These are phyloP conservation scores for Thielaviopsis populi DNA, from an alignment of 2,329 filamentous ascomycete genomes.

Conservation along the genomic window DNA sequence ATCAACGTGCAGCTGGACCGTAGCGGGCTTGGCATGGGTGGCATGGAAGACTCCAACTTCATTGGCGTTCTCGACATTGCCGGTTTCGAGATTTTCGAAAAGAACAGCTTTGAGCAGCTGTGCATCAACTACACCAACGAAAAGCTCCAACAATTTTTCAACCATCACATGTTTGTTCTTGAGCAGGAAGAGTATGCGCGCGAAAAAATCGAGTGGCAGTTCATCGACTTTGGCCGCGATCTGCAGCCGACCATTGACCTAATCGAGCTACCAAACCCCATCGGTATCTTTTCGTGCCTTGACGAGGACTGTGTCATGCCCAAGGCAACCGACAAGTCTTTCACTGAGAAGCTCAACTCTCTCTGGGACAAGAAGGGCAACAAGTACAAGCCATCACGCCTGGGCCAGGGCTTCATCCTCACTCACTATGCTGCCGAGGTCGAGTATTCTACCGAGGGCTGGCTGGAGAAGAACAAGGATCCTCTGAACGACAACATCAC, in stretches of 20 bases:
- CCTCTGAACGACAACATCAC: conserved; percentile 96
- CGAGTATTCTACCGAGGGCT: conserved; percentile 86
- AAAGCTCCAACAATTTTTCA: conserved; percentile 98
- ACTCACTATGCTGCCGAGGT: conserved; percentile 97
- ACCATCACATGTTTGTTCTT: conserved; percentile 98
- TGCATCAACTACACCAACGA: conserved; percentile 99
- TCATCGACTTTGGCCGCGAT: conserved; percentile 96
- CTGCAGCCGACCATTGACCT: conserved; percentile 94
- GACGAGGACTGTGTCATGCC: conserved; percentile 99
- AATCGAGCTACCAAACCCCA: conserved; percentile 90
- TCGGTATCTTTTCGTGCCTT: conserved; percentile 95
- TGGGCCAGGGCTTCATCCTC: conserved; percentile 84
- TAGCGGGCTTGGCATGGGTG: conserved; percentile 56
- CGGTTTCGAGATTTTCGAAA: conserved; percentile 95
- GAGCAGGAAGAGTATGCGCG: conserved; percentile 97
- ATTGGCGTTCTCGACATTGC: conserved; percentile 98
- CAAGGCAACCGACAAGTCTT: conserved; percentile 91
- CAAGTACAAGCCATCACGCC: conserved; percentile 79
- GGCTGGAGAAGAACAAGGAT: conserved; percentile 99
- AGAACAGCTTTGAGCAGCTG: conserved; percentile 96
- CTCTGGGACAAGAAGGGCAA: conserved; percentile 92
- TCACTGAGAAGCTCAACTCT: conserved; percentile 93
- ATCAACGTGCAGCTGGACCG: conserved; percentile 88
- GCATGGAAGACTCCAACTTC: conserved; percentile 74
- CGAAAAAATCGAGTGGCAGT: conserved; percentile 98